Conservation (phyloP, 73 alveolate genomes). For the Stentor coeruleus region DNA sequence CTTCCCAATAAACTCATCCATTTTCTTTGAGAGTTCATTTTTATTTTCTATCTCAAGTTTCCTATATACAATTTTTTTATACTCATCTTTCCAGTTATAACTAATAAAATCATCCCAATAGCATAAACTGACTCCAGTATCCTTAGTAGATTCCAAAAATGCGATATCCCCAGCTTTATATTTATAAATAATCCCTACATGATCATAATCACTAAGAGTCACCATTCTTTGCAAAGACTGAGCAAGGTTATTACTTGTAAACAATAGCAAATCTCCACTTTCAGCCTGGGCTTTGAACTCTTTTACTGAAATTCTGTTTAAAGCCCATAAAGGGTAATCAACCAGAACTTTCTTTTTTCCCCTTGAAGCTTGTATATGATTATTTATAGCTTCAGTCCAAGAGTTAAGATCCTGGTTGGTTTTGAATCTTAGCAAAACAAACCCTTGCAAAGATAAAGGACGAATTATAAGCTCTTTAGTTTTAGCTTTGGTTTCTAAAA, state of each 20-base stretch:
- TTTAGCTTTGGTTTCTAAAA: slow-evolving; percentile 29
- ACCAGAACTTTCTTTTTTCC: neutral
- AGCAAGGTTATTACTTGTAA: slow-evolving; percentile 59
- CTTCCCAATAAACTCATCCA: slow-evolving; percentile 34
- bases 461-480: neutral
- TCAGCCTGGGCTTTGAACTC: slow-evolving; percentile 48
- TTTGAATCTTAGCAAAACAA: neutral
- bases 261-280: slow-evolving; percentile 76
- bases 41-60: slow-evolving; percentile 24
- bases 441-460: neutral
- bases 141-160: slow-evolving; percentile 47
- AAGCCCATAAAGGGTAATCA: slow-evolving; percentile 42
- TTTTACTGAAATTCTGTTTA: slow-evolving; percentile 43
- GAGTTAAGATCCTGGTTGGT: neutral
- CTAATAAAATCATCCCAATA: slow-evolving; percentile 41
- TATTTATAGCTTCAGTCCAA: neutral
- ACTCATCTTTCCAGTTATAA: slow-evolving; percentile 31
- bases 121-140: slow-evolving; percentile 38
- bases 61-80: slow-evolving; percentile 31
- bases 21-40: neutral
- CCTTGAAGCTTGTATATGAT: neutral
- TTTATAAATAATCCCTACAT: slow-evolving; percentile 74
- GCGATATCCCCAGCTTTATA: slow-evolving; percentile 50
- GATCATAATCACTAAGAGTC: slow-evolving; percentile 75
- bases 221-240: slow-evolving; percentile 55